phyloP scores from a whole-genome alignment of 73 alveolate species.

The Blepharisma japonicum region DNA sequence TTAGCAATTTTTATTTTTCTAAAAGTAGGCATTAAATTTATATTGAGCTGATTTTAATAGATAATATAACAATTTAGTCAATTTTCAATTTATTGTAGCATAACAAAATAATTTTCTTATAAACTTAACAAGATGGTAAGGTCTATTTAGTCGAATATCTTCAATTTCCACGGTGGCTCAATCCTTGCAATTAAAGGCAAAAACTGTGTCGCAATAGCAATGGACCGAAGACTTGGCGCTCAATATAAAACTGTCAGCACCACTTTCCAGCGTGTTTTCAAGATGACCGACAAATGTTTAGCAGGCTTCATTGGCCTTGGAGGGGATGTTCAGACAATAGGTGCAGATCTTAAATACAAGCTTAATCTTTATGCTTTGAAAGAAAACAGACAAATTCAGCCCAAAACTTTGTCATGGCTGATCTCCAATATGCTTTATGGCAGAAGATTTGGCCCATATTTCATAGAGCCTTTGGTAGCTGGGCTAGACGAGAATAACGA shows the following conservation, averaged over 20 bases:
- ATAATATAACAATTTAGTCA: no score
- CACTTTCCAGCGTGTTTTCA: slow-evolving; percentile 86
- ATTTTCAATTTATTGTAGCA: no score
- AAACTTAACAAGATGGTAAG: not conserved
- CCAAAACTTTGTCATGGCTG: slow-evolving; percentile 76
- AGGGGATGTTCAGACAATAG: slow-evolving; percentile 91
- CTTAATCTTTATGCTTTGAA: slow-evolving; percentile 78
- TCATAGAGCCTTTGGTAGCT: slow-evolving; percentile 90
- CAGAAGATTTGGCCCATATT: slow-evolving; percentile 92
- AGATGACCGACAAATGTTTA: slow-evolving; percentile 80
- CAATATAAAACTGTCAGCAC: slow-evolving; percentile 80
- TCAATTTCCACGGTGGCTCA: not conserved
- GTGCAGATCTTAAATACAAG: slow-evolving; percentile 68
- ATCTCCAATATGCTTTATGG: slow-evolving; percentile 86
- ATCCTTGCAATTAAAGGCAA: slow-evolving; percentile 92
- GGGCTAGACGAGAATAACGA: slow-evolving; percentile 82
- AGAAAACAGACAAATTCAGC: slow-evolving; percentile 91
- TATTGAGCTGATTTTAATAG: no score
- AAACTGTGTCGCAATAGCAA: slow-evolving; percentile 93
- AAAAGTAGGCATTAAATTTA: no score
- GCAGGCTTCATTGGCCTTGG: slow-evolving; percentile 92
- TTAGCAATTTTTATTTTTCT: no score
- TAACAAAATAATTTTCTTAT: no score
- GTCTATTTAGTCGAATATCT: not conserved
- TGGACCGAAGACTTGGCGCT: slow-evolving; percentile 91